Percentiles rank a stretch among this genome's conserved stretches.
These are phyloP conservation scores for Colletotrichum trifolii DNA, from an alignment of 2,329 filamentous ascomycete genomes.

Conservation along the genomic window DNA sequence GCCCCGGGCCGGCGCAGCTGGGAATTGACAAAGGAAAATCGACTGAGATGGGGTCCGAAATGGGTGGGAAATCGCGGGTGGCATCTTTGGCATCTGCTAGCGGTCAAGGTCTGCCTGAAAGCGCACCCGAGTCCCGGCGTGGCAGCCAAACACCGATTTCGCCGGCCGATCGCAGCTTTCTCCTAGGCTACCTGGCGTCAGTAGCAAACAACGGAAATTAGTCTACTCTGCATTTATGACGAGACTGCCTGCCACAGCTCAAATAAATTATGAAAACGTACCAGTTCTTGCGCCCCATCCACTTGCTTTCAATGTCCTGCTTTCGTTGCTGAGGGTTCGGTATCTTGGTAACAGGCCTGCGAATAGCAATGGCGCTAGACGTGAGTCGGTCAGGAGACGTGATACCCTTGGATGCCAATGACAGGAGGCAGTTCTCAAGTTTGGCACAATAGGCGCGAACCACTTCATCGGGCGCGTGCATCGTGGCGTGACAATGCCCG, in stretches of 20 bases:
- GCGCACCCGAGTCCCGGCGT: constrained; percentile 50
- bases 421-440: constrained; percentile 10
- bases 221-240: background rate
- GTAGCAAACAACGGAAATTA: constrained; percentile 52
- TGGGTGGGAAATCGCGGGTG: constrained; percentile 49
- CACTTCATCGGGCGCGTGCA: no score
- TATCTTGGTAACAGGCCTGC: constrained; percentile 12
- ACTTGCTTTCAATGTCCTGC: constrained; percentile 3
- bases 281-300: background rate
- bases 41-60: constrained; percentile 44
- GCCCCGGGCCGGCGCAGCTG: constrained; percentile 23
- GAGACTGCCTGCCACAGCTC: background rate
- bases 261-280: background rate
- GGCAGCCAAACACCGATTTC: constrained; percentile 68
- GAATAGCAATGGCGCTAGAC: constrained; percentile 18
- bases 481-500: constrained; percentile 13
- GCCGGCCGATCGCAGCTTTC: constrained; percentile 78
- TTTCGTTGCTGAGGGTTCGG: constrained; percentile 26
- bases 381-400: constrained; percentile 25
- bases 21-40: constrained; percentile 42
- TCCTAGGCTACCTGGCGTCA: constrained; percentile 78
- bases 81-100: constrained; percentile 57
- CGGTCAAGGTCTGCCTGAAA: constrained; percentile 44
- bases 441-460: no score
- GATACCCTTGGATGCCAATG: constrained; percentile 32